Base-by-base conservation (phyloP, 192 early-diverging fungal species). In the Gamsiella multidivaricata region DNA sequence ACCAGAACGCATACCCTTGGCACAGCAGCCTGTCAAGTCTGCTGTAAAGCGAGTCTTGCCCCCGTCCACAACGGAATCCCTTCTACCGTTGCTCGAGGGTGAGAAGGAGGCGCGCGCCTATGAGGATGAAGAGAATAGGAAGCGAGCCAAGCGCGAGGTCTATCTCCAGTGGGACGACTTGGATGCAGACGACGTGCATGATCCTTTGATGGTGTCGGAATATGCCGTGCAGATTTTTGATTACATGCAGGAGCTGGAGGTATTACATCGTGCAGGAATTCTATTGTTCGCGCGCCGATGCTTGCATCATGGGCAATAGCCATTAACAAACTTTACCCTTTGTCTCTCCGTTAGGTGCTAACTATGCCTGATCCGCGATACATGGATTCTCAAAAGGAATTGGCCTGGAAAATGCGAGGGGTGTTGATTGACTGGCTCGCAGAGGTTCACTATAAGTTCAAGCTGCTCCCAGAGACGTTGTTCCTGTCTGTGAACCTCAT, bases 401-500 rank as follows among this genome's bases (percentile, higher is more conserved):
- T 99, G 29, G 81, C 84, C 22, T 97, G 96, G 96, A 89, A 88
- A 51, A 98, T 98, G 96, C 90, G 98, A 61, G 81, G 83, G 53
- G 90, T 97, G 29, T 81, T 99, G n/a, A 84, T 97, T 31, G 95
- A 98, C 80, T 99, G 98, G 98, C 83, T 99, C 1, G 87, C 96
- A 47, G 94, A 98, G 73, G 91, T 95, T 23, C 96, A 98, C 82
- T 80, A 88, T 80, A 91, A 95, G 73, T 94, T 99, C 81, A 90
- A 90, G 36, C 85, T 98, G 58, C 84, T 97, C 17, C 94, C 96
- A 25, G 98, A 99, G 82, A 98, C 98, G 8, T 85, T 99, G 12
- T 99, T 91, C 69, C 73, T 98, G 59, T 84, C 95, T 9, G 90
- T 98, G 59, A 99, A 99, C 80, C 86, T 98, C 36, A 87, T 99